A percentile compares a stretch with the other conserved stretches of the same genome.
Evolutionary conservation across 768 basidiomycete species (phyloP).

Genomic region (Boletus vermiculosoides): DNA sequence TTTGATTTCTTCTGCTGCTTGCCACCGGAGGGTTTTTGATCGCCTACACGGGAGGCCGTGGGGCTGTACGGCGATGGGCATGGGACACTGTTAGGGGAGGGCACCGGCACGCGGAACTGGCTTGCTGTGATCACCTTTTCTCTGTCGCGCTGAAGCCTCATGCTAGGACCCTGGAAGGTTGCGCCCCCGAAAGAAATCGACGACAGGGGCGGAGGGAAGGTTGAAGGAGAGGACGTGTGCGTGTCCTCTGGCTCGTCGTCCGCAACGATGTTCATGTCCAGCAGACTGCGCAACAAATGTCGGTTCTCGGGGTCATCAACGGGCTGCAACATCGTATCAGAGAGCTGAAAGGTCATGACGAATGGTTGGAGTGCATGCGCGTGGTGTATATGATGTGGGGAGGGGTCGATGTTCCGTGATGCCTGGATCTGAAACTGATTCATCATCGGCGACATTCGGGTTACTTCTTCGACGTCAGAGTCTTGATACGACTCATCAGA

Average conservation of each 20-base stretch:
- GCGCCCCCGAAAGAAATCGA: conserved; percentile 4
- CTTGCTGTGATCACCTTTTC: conserved; percentile 9
- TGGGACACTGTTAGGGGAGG: conserved; percentile 3
- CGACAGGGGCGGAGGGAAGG: conserved; percentile 1
- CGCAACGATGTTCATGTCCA: conserved; percentile 17
- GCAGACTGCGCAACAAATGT: conserved; percentile 16
- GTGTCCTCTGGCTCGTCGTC: conserved; percentile 15
- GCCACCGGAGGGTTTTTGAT: conserved; percentile 10
- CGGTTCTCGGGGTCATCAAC: conserved; percentile 30
- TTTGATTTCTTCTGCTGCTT: conserved; percentile 40
- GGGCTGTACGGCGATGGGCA: conserved; percentile 13
- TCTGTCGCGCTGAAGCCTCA: conserved; percentile 20
- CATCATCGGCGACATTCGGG: conserved; percentile 33
- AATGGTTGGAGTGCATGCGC: conserved; percentile 23
- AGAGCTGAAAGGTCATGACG: conserved; percentile 33
- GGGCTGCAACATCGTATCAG: conserved; percentile 22
- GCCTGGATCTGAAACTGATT: conserved; percentile 30
- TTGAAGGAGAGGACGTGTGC: conserved; percentile 4
- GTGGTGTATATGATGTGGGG: conserved; percentile 5
- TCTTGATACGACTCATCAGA: conserved; percentile 31
- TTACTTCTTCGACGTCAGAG: conserved; percentile 28
- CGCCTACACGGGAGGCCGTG: background rate
- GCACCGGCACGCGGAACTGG: conserved; percentile 11
- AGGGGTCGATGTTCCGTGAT: conserved; percentile 6
- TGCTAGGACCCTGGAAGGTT: conserved; percentile 24